These are phyloP conservation scores for Pseudocercospora musae DNA, from an alignment of 2,329 filamentous ascomycete genomes.

Conservation along the genomic window DNA sequence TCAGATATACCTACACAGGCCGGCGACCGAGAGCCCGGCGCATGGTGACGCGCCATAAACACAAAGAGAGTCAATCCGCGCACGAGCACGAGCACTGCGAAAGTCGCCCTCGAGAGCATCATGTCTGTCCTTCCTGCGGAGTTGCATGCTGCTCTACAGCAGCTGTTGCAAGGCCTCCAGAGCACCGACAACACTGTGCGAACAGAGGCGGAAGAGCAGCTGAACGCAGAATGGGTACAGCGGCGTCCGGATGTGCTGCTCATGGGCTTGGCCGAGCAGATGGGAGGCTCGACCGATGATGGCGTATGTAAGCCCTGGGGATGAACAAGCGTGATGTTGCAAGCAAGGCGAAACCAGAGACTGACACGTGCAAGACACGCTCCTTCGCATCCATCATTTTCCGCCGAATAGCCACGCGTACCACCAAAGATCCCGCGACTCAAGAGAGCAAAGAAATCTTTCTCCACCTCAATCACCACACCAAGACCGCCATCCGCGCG, in stretches of 20 bases:
- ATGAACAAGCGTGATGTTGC: neutral
- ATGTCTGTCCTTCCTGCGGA: constrained; percentile 77
- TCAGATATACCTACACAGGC: neutral
- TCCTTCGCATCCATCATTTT: constrained; percentile 94
- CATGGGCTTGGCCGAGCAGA: constrained; percentile 92
- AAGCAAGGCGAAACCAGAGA: neutral
- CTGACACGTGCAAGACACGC: constrained; percentile 61
- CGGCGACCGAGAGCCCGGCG: neutral
- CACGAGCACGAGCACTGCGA: too few species aligned
- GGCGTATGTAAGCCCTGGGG: constrained; percentile 61
- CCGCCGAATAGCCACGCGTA: constrained; percentile 86
- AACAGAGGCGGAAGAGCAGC: constrained; percentile 81
- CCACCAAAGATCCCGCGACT: constrained; percentile 66
- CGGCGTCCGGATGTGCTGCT: constrained; percentile 80
- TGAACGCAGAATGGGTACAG: constrained; percentile 85
- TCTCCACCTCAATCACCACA: constrained; percentile 69
- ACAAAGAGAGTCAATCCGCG: neutral
- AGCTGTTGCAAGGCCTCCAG: constrained; percentile 84
- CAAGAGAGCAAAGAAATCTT: constrained; percentile 80
- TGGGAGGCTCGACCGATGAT: constrained; percentile 71
- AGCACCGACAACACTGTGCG: constrained; percentile 84
- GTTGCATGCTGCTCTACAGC: constrained; percentile 76
- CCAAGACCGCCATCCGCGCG: constrained; percentile 73
- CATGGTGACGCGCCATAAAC: neutral
- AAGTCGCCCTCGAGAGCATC: constrained; percentile 3